Evolutionary conservation across 2,329 filamentous ascomycete genomes (phyloP).

Genomic region (Neonectria hederae): DNA sequence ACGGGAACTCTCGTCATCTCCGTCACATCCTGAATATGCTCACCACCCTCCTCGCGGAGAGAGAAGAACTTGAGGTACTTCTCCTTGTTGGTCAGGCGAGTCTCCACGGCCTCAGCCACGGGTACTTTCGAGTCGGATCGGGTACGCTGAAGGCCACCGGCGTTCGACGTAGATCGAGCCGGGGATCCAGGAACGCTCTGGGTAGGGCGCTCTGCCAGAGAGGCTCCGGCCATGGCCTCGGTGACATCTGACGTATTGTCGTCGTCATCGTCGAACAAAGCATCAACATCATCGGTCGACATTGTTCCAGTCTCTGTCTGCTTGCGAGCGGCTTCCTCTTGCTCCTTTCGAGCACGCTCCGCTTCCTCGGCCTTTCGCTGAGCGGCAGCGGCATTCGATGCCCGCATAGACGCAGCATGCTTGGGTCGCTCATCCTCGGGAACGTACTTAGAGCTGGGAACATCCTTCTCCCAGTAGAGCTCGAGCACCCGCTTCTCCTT

Average conservation of each 20-base stretch:
- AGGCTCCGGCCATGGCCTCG: conserved; percentile 92
- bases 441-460: conserved; percentile 93
- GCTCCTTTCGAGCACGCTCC: conserved; percentile 82
- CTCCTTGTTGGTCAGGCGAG: conserved; percentile 89
- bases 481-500: conserved; percentile 95
- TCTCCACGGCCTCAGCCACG: conserved; percentile 77
- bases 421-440: conserved; percentile 97
- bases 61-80: conserved; percentile 93
- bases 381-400: conserved; percentile 78
- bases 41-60: conserved; percentile 88
- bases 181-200: conserved; percentile 96
- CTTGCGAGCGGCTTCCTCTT: conserved; percentile 89
- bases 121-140: conserved; percentile 94
- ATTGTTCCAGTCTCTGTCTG: conserved; percentile 96
- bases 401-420: conserved; percentile 76
- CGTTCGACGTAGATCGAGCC: conserved; percentile 74
- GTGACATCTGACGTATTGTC: conserved; percentile 88
- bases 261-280: conserved; percentile 94
- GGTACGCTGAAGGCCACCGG: conserved; percentile 81
- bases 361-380: conserved; percentile 84
- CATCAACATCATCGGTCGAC: conserved; percentile 90
- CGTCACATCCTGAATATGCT: conserved; percentile 97
- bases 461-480: conserved; percentile 99
- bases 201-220: conserved; percentile 86
- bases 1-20: conserved; percentile 99